These are phyloP conservation scores for Guyanaporus albipodus DNA, from an alignment of 768 basidiomycete species.

Conservation along the genomic window DNA sequence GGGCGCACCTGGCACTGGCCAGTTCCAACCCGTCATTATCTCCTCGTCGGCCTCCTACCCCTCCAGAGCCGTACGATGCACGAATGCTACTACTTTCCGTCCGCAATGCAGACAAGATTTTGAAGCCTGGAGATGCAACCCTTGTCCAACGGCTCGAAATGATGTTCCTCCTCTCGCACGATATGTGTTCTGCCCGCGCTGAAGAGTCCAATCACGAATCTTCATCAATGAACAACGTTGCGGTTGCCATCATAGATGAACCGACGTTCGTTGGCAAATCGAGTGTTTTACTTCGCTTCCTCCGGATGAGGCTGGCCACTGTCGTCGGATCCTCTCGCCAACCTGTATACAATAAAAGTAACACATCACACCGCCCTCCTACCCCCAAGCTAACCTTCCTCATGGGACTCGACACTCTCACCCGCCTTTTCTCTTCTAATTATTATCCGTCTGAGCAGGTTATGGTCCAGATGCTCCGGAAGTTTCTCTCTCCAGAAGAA, in stretches of 20 bases:
- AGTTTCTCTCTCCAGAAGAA: constrained; percentile 54
- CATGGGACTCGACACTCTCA: constrained; percentile 81
- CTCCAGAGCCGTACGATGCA: constrained; percentile 52
- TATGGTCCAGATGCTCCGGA: constrained; percentile 54
- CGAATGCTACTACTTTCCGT: constrained; percentile 78
- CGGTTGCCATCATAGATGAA: constrained; percentile 79
- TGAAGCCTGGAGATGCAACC: constrained; percentile 68
- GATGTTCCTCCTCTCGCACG: constrained; percentile 68
- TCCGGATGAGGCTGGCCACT: constrained; percentile 31
- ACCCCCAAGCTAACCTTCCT: constrained; percentile 59
- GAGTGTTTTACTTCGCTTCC: constrained; percentile 47
- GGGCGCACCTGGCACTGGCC: constrained; percentile 78
- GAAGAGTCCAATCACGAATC: background rate
- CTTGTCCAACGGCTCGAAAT: constrained; percentile 80
- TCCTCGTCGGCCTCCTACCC: background rate
- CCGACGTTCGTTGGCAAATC: constrained; percentile 89
- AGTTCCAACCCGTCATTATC: constrained; percentile 35
- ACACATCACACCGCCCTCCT: constrained; percentile 3
- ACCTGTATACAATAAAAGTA: constrained; percentile 9
- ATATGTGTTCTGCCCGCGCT: constrained; percentile 27
- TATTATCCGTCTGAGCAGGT: constrained; percentile 58
- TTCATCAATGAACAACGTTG: constrained; percentile 44
- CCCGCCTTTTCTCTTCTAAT: constrained; percentile 68
- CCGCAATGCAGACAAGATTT: constrained; percentile 79
- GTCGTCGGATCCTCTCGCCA: background rate